Base-by-base conservation (phyloP, 495 filamentous ascomycete species). In the Physcia stellaris region DNA sequence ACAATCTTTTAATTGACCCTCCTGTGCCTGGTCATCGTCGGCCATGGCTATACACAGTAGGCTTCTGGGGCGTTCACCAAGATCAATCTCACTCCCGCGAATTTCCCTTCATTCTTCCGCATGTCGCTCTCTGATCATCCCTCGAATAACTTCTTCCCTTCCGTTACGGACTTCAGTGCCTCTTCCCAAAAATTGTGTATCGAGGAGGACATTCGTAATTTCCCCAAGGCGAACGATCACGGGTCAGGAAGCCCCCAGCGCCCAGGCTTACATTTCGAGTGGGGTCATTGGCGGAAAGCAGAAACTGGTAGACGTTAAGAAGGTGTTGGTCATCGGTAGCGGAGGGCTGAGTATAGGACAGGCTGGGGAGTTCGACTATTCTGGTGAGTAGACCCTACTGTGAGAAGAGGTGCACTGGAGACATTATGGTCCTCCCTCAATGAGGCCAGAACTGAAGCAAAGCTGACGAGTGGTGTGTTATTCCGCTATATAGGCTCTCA, bases 341-440 rank as follows among this genome's bases (percentile, higher is more conserved):
- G 88, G 88, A 56, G 88, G 88, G 48, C 64, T 96, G 45, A 92
- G 84, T 55, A 96, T 96, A 60, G 88, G 88, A 11, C 88, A 96
- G 59, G 87, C 88, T 47, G 88, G 88, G 54, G 88, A 96, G 61
- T 96, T 96, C 49, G 87, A 94, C 59, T 94, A 96, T 61, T 94
- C 88, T n/a, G 88, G 87, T 57, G 82, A 21, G 64, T 17, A 16
- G 22, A 35, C 17, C 20, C 27, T 9, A 12, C n/a, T 21, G 86
- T 57, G 82, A n/a, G 59, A n/a, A n/a, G n/a, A n/a, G n/a, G n/a
- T n/a, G n/a, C n/a, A n/a, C n/a, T n/a, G n/a, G n/a, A n/a, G n/a
- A n/a, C n/a, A n/a, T n/a, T n/a, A n/a, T n/a, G n/a, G n/a, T n/a
- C n/a, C n/a, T n/a, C n/a, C n/a, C n/a, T n/a, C n/a, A n/a, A n/a